Percentiles rank a stretch among this genome's conserved stretches.
Evolutionary conservation across 73 alveolate species (phyloP).

Genomic region (Blepharisma japonicum): DNA sequence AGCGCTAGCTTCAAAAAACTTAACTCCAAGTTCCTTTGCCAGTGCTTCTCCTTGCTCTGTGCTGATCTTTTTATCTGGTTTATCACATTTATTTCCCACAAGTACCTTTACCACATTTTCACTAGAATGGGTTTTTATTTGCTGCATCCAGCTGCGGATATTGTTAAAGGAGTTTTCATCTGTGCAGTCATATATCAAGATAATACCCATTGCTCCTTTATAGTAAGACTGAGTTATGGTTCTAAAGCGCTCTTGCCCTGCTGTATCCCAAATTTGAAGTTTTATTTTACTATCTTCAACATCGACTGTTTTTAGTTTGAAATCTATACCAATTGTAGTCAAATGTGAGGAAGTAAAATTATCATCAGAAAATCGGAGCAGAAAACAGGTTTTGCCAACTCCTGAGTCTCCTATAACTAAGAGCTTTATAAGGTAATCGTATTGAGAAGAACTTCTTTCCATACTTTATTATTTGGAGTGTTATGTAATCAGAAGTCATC

Average conservation of each 20-base stretch:
- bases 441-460: slow-evolving; percentile 10
- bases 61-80: slow-evolving; percentile 38
- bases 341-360: slow-evolving; percentile 53
- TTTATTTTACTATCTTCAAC: slow-evolving; percentile 47
- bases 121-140: slow-evolving; percentile 53
- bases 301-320: slow-evolving; percentile 56
- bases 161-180: slow-evolving; percentile 61
- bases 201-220: slow-evolving; percentile 79
- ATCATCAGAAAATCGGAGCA: slow-evolving; percentile 59
- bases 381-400: slow-evolving; percentile 81
- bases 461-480: neutral
- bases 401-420: slow-evolving; percentile 70
- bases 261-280: slow-evolving; percentile 91
- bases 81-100: slow-evolving; percentile 67
- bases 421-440: slow-evolving; percentile 34
- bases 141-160: slow-evolving; percentile 62
- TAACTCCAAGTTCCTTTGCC: slow-evolving; percentile 59
- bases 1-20: slow-evolving; percentile 72
- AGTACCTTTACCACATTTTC: slow-evolving; percentile 59
- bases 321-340: slow-evolving; percentile 69
- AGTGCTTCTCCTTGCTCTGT: slow-evolving; percentile 51
- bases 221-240: slow-evolving; percentile 77
- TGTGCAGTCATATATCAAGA: slow-evolving; percentile 77
- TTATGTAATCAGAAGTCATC: no score
- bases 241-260: slow-evolving; percentile 85